Conservation (phyloP, 768 basidiomycete genomes). For the Auricularia cornea region DNA sequence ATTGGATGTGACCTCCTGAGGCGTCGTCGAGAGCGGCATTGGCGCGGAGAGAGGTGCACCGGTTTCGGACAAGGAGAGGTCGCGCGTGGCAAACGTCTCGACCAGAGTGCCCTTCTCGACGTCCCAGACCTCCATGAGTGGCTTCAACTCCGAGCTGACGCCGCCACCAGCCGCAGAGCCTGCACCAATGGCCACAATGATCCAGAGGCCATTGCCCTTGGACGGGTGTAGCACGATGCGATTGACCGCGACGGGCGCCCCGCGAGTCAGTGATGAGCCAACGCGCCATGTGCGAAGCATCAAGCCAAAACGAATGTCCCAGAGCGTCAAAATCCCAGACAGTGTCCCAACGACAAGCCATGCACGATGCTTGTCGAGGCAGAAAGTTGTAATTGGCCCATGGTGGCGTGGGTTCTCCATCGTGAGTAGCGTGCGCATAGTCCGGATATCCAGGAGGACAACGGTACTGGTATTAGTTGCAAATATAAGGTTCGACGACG, state of each 20-base stretch:
- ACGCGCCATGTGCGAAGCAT: constrained; percentile 83
- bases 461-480: constrained; percentile 77
- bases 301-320: constrained; percentile 93
- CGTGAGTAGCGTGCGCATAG: constrained; percentile 65
- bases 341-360: constrained; percentile 90
- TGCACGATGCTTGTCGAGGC: constrained; percentile 71
- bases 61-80: constrained; percentile 33
- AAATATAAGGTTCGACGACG: constrained; percentile 74
- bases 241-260: not conserved
- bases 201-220: constrained; percentile 82
- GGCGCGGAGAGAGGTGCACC: constrained; percentile 44
- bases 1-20: constrained; percentile 46
- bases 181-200: constrained; percentile 73
- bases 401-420: constrained; percentile 81
- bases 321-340: constrained; percentile 75
- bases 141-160: constrained; percentile 11
- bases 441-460: constrained; percentile 71
- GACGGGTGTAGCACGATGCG: constrained; percentile 61
- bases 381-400: constrained; percentile 80
- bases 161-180: constrained; percentile 6
- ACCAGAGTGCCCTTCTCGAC: constrained; percentile 73
- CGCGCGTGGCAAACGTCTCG: constrained; percentile 60
- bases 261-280: constrained; percentile 25
- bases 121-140: constrained; percentile 85
- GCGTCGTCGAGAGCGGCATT: constrained; percentile 12